phyloP scores from a whole-genome alignment of 805 yeast species.

The Kodamaea kaohsiungensis region DNA sequence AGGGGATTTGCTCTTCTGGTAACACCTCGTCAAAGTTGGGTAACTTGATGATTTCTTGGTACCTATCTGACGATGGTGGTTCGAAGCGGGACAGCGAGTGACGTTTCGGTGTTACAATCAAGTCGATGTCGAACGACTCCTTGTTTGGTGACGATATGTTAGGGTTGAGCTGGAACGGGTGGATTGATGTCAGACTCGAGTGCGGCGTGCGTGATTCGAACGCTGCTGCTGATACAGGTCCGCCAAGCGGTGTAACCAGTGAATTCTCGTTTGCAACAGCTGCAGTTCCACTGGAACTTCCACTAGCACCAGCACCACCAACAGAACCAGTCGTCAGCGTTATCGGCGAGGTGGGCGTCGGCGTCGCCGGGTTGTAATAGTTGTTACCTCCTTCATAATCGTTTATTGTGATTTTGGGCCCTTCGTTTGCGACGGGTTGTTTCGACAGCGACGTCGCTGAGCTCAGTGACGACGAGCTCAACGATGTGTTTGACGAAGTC shows the following conservation, averaged over 20 bases:
- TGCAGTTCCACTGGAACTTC: constrained; percentile 2
- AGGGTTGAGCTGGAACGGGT: constrained; percentile 55
- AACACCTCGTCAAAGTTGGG: constrained; percentile 86
- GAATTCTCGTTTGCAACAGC: not conserved
- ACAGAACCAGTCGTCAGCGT: constrained; percentile 13
- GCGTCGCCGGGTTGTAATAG: constrained; percentile 16
- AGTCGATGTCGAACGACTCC: constrained; percentile 73
- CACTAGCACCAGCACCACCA: constrained; percentile 1
- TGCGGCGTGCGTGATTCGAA: constrained; percentile 16
- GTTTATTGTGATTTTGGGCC: constrained; percentile 24
- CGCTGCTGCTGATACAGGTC: constrained; percentile 8
- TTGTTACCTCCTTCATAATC: constrained; percentile 11
- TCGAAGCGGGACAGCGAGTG: constrained; percentile 93
- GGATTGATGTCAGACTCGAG: constrained; percentile 19
- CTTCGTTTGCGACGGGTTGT: constrained; percentile 11
- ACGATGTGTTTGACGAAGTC: constrained; percentile 4
- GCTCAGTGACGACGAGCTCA: constrained; percentile 3
- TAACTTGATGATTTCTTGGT: constrained; percentile 60
- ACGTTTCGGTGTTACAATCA: constrained; percentile 78
- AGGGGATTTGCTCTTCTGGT: constrained; percentile 73
- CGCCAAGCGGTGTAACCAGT: not conserved
- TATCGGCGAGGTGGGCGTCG: constrained; percentile 27
- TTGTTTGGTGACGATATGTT: constrained; percentile 59
- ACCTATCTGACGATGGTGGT: constrained; percentile 50
- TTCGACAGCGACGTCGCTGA: constrained; percentile 1